Percentiles rank a stretch among this genome's conserved stretches.
Evolutionary conservation across 2,329 filamentous ascomycete species (phyloP).

Genomic region (Colletotrichum sp.): DNA sequence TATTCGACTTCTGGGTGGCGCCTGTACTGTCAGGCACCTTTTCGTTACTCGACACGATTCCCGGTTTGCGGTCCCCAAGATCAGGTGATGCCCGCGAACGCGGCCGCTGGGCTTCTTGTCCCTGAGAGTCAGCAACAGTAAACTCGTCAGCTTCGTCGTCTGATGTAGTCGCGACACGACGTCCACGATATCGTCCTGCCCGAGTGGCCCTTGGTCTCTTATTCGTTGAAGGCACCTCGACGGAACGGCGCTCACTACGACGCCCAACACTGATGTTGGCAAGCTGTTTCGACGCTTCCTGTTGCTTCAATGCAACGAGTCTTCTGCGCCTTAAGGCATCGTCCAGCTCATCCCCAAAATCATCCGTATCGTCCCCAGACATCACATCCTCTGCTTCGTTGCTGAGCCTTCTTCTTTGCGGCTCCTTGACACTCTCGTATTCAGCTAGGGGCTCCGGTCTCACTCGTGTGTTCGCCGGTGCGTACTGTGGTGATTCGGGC

Average conservation of each 20-base stretch:
- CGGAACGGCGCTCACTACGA: background rate
- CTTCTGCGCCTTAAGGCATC: conserved; percentile 37
- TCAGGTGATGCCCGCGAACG: background rate
- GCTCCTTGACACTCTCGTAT: conserved; percentile 51
- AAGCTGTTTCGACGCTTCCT: conserved; percentile 44
- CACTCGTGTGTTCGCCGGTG: background rate
- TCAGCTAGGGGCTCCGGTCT: conserved; percentile 37
- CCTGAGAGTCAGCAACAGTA: conserved; percentile 22
- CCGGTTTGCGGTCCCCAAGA: background rate
- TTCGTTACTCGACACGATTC: conserved; percentile 14
- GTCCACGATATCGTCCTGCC: background rate
- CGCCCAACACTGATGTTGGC: conserved; percentile 40
- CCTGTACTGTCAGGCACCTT: conserved; percentile 14
- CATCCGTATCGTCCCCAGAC: conserved; percentile 38
- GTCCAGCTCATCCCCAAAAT: conserved; percentile 36
- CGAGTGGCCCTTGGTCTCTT: background rate
- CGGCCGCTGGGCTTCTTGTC: background rate
- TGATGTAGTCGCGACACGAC: background rate
- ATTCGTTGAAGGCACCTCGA: conserved; percentile 3
- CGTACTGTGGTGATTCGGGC: conserved; percentile 36
- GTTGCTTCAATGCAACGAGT: conserved; percentile 40
- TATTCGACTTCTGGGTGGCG: background rate
- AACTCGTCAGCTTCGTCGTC: conserved; percentile 16
- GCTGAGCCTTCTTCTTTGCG: conserved; percentile 43
- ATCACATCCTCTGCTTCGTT: conserved; percentile 28